A percentile compares a stretch with the other conserved stretches of the same genome.
phyloP scores from a whole-genome alignment of 2,329 filamentous ascomycete species.

The Epichloe sp. region DNA sequence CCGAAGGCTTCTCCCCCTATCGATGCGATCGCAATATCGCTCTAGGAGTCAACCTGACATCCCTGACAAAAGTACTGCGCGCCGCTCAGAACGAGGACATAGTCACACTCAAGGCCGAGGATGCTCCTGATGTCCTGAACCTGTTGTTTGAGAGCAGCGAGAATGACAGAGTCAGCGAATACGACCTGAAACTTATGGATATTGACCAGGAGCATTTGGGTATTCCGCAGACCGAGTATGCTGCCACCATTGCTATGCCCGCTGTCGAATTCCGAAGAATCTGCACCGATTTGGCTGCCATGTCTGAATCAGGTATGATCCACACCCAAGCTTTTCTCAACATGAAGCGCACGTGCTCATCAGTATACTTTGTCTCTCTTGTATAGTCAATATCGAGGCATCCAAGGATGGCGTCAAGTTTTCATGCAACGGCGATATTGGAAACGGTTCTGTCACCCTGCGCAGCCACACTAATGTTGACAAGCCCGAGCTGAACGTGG shows the following conservation, averaged over 20 bases:
- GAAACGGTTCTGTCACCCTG: conserved; percentile 84
- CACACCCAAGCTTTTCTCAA: not conserved
- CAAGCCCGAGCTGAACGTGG: conserved; percentile 72
- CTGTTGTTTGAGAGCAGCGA: conserved; percentile 84
- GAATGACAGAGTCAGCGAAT: conserved; percentile 89
- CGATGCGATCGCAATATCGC: conserved; percentile 98
- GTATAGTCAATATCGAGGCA: conserved; percentile 79
- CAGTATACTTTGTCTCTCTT: not conserved
- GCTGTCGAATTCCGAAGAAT: conserved; percentile 86
- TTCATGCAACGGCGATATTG: conserved; percentile 84
- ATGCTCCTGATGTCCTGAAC: conserved; percentile 90
- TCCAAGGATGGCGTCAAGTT: conserved; percentile 97
- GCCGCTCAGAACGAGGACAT: conserved; percentile 90
- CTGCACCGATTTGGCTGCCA: conserved; percentile 76
- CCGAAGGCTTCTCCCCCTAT: conserved; percentile 86
- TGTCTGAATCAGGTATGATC: conserved; percentile 80
- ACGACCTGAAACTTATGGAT: conserved; percentile 99
- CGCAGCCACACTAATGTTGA: conserved; percentile 81
- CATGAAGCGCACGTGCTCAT: not conserved
- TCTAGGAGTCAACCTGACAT: conserved; percentile 91
- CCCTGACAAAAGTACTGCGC: conserved; percentile 92
- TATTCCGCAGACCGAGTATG: conserved; percentile 98
- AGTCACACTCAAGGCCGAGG: conserved; percentile 92
- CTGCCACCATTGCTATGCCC: conserved; percentile 81
- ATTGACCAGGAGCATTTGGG: conserved; percentile 99